Percentiles rank a stretch among this genome's conserved stretches.
These are phyloP conservation scores for Paramecium biaurelia DNA, from an alignment of 73 alveolate species.

Conservation along the genomic window DNA sequence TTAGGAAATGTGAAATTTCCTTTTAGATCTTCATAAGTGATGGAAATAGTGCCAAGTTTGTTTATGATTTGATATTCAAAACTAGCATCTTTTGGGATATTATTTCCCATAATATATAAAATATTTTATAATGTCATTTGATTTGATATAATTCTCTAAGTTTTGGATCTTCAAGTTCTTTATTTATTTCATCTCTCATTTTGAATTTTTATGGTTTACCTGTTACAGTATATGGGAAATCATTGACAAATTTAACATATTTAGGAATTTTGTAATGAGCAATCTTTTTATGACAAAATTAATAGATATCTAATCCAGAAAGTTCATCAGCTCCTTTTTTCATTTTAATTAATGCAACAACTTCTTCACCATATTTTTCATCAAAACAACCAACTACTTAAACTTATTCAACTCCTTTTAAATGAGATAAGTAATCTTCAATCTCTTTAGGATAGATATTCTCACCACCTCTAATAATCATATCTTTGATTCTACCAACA, in stretches of 20 bases:
- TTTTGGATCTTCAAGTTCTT: slow-evolving; percentile 41
- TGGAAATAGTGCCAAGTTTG: background rate
- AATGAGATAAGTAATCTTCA: slow-evolving; percentile 73
- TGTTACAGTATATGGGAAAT: slow-evolving; percentile 80
- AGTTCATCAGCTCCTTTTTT: slow-evolving; percentile 35
- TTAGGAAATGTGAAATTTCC: slow-evolving; percentile 15
- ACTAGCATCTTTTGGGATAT: background rate
- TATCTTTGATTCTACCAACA: slow-evolving; percentile 85
- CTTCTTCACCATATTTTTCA: slow-evolving; percentile 82
- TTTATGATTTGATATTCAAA: background rate
- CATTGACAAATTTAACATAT: slow-evolving; percentile 66
- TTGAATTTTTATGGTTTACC: slow-evolving; percentile 83
- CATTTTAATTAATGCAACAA: slow-evolving; percentile 80
- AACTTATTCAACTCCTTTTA: slow-evolving; percentile 71
- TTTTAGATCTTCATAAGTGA: background rate
- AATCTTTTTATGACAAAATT: slow-evolving; percentile 67
- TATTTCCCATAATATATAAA: slow-evolving; percentile 9
- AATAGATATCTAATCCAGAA: slow-evolving; percentile 56
- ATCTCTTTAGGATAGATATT: slow-evolving; percentile 85
- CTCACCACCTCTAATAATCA: slow-evolving; percentile 93
- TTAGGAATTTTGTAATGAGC: slow-evolving; percentile 81
- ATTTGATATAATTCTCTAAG: slow-evolving; percentile 23
- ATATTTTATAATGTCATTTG: background rate
- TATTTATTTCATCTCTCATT: slow-evolving; percentile 68
- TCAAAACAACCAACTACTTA: slow-evolving; percentile 83